phyloP scores from a whole-genome alignment of 139 green algal species.

The Chlamydomonas incerta region DNA sequence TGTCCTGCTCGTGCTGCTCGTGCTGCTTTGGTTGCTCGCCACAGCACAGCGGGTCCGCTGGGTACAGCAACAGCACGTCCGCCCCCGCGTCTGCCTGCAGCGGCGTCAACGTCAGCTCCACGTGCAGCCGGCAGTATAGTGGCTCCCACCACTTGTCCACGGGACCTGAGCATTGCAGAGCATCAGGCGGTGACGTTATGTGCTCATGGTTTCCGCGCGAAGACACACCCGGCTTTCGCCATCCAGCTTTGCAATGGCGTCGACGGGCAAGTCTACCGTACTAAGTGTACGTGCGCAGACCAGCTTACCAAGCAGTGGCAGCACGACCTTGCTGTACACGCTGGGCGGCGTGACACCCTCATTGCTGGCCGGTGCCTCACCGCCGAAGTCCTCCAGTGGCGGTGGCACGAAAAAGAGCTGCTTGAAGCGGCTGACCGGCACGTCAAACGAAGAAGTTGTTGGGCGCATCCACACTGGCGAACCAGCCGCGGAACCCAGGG shows the following conservation, averaged over 20 bases:
- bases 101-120: constrained; percentile 46
- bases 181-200: too few species aligned
- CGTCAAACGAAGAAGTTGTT: not conserved
- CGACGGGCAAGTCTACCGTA: too few species aligned
- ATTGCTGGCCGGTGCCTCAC: not conserved
- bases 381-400: not conserved
- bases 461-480: constrained; percentile 45
- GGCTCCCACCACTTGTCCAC: constrained; percentile 40
- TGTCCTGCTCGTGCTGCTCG: not conserved
- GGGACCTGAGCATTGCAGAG: constrained; percentile 11
- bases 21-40: not conserved
- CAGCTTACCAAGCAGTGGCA: constrained; percentile 34
- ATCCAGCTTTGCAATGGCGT: too few species aligned
- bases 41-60: not conserved
- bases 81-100: constrained; percentile 51
- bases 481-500: not conserved
- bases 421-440: constrained; percentile 46
- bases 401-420: constrained; percentile 57
- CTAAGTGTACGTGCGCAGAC: too few species aligned
- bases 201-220: too few species aligned
- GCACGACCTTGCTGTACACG: constrained; percentile 11
- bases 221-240: too few species aligned
- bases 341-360: not conserved
- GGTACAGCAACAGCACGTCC: constrained; percentile 51
- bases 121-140: constrained; percentile 51